Base-by-base conservation (phyloP, 768 basidiomycete species). In the Suillus paluster region DNA sequence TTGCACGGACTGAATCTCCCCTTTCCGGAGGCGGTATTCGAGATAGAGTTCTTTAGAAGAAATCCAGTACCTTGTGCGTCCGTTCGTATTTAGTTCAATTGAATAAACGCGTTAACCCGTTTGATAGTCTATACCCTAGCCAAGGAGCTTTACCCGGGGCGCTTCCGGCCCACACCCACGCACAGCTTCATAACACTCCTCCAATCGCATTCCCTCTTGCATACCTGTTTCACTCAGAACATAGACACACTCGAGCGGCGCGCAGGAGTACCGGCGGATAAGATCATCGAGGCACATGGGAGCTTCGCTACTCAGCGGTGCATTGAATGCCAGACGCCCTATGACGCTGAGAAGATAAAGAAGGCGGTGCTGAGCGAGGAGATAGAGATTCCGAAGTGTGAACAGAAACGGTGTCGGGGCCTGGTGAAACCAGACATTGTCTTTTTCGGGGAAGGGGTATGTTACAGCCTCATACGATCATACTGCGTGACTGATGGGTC, bases 21-120 rank as follows among this genome's bases (percentile, higher is more conserved):
- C n/a, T 87, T 91, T 68, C 95, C 96, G 0, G 96, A 99, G 70
- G 96, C 96, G 0, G 95, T 98, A 34, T 99, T 99, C 68, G 92
- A 98, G 66, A 90, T 99, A 68, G 79, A 80, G 54, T 99, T 89
- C 78, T 96, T 98, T 80, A 81, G 86, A 66, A 71, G 77, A 48
- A 92, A 93, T 64, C 95, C 94, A 4, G 78, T 86, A 17, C 92
- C 94, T 36, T 94, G 92, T 92, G 69, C 63, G 87, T 72, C 38
- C 19, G 45, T 39, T 11, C 27, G 15, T 52, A 25, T 10, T 23
- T 21, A 14, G 30, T 34, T 11, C 42, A 39, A 52, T 15, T 23
- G 27, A 21, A n/a, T 7, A 9, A 11, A 34, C 42, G 55, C 50
- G 68, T 33, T 6, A 5, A 41, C 10, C n/a, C 36, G 21, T 33